Evolutionary conservation across 2,329 filamentous ascomycete species (phyloP).

Genomic region (Chrysoporthe austroafricana): DNA sequence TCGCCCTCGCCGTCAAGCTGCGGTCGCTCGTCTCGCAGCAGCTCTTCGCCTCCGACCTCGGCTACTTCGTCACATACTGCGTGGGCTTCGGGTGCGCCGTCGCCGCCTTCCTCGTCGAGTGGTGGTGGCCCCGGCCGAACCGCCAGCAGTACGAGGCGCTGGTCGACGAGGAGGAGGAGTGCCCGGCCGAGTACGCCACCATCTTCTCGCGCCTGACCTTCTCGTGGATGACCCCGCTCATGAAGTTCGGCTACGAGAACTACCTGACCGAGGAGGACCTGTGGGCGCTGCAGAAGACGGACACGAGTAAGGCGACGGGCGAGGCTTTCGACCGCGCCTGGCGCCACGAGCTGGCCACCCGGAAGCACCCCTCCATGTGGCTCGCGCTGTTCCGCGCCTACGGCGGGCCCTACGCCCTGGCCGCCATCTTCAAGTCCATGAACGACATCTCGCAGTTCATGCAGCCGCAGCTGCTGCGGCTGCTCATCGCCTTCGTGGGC

Average conservation of each 20-base stretch:
- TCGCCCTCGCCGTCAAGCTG: conserved; percentile 79
- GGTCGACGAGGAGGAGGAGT: conserved; percentile 61
- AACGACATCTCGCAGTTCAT: conserved; percentile 86
- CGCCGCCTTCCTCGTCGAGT: conserved; percentile 78
- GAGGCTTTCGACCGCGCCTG: conserved; percentile 74
- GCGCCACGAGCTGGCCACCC: conserved; percentile 71
- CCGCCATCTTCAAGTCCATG: conserved; percentile 82
- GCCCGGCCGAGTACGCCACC: conserved; percentile 86
- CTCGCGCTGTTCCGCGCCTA: conserved; percentile 82
- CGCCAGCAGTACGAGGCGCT: conserved; percentile 65
- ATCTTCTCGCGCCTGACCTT: conserved; percentile 94
- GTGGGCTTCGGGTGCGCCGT: conserved; percentile 71
- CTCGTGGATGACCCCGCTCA: conserved; percentile 98
- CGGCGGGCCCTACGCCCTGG: conserved; percentile 80
- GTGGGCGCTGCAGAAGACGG: conserved; percentile 83
- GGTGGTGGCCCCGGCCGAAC: conserved; percentile 80
- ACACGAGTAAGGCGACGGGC: conserved; percentile 78
- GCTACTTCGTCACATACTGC: conserved; percentile 79
- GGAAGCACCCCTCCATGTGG: conserved; percentile 81
- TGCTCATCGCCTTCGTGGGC: conserved; percentile 80
- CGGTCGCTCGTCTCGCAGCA: conserved; percentile 83
- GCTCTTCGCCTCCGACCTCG: conserved; percentile 64
- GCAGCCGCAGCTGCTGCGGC: conserved; percentile 86
- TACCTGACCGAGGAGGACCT: conserved; percentile 94
- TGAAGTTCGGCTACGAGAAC: conserved; percentile 90